Base-by-base conservation (phyloP, 495 filamentous ascomycete genomes). In the Chaetomium tenue region DNA sequence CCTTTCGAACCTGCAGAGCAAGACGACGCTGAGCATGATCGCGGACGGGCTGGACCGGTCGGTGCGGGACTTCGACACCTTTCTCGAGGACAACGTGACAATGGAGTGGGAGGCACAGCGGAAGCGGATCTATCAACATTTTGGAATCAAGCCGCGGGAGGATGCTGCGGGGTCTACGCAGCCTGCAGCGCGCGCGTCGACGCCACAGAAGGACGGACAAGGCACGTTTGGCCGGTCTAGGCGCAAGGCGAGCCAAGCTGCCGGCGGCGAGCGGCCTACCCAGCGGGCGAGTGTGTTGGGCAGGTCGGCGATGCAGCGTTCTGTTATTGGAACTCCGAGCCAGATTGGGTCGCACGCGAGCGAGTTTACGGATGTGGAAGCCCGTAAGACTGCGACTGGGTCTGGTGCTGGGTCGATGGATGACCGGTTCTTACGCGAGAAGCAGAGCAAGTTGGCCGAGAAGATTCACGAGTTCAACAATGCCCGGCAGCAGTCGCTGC, bases 91-190 rank as follows among this genome's bases (percentile, higher is more conserved):
- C 67, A 93, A 94, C 71, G 88, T 97, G 8, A 91, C 91, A 9
- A 88, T 94, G 80, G 91, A 97, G 74, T 98, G 93, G 93, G 92
- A 98, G 61, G 86, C 88, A 7, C 94, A 98, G 76, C 88, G 93
- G 44, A 89, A 88, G 72, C 87, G 87, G 59, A 96, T 98, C 58
- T 97, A 97, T 73, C 86, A 96, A 70, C 94, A 99, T 72, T 98
- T 99, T 73, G 94, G 94, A 9, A 88, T 99, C 47, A 89, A 84
- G 63, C 82, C 87, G 9, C 86, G 82, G 66, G 84, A 88, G 50
- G 80, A 81, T 71, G 28, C 91, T 91, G 16, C 30, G 33, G 33
- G 9, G 5, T 37, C 33, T 11, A 13, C 56, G 6, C 46, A 52
- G n/a, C 18, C 26, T 5, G 53, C 59, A 5, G 30, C 51, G 11